Conservation (phyloP, 75 land plant species). For the Pinus tabuliformis region DNA sequence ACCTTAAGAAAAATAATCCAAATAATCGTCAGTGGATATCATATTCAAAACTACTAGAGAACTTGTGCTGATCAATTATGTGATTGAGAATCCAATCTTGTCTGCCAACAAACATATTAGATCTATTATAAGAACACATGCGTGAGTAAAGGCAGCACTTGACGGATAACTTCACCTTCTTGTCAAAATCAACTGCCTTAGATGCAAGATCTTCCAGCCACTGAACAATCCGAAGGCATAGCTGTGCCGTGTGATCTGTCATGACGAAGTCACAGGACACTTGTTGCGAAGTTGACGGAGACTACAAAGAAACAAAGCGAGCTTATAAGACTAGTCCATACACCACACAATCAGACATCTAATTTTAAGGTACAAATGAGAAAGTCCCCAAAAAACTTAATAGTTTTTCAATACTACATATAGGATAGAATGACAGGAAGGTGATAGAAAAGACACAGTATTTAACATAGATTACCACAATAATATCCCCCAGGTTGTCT, state of each 20-base stretch:
- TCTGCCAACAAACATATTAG: neutral
- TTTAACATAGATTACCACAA: constrained; percentile 8
- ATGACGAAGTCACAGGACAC: constrained; percentile 81
- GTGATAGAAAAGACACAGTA: constrained; percentile 1
- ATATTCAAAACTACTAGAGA: neutral
- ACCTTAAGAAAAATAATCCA: neutral
- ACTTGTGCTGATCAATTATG: neutral
- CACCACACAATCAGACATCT: neutral
- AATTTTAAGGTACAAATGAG: neutral
- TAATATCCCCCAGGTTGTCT: constrained; percentile 24
- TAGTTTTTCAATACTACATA: neutral
- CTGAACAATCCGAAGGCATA: constrained; percentile 88
- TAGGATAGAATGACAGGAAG: neutral
- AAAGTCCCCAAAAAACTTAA: neutral
- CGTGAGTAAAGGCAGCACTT: neutral
- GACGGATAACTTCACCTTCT: constrained; percentile 45
- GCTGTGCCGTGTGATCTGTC: constrained; percentile 72
- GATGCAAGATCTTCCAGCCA: constrained; percentile 95
- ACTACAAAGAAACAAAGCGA: constrained; percentile 29
- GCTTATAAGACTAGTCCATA: neutral
- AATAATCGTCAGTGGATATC: neutral
- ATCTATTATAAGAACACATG: neutral
- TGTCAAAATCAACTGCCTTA: constrained; percentile 85
- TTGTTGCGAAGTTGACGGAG: constrained; percentile 81
- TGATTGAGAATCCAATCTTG: neutral